Conservation (phyloP, 2,329 filamentous ascomycete species). For the Plenodomus tracheiphilus region DNA sequence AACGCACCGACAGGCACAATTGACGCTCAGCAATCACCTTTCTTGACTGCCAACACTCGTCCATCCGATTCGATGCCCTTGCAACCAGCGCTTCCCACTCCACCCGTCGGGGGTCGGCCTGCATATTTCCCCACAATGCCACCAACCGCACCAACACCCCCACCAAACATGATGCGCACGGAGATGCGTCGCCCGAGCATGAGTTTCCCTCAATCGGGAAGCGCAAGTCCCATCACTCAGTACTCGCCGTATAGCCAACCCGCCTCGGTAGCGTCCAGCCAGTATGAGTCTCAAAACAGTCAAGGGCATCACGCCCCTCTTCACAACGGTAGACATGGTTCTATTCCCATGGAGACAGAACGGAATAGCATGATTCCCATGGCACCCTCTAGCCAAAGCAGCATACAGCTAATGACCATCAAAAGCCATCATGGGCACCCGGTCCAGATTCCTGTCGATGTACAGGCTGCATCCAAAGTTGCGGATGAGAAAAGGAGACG, state of each 20-base stretch:
- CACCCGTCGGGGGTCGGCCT: constrained; percentile 44
- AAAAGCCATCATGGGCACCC: constrained; percentile 54
- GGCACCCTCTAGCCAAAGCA: constrained; percentile 51
- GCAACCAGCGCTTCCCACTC: constrained; percentile 54
- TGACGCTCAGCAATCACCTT: constrained; percentile 55
- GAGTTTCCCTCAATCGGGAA: constrained; percentile 48
- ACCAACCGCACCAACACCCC: constrained; percentile 39
- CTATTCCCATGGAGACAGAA: constrained; percentile 38
- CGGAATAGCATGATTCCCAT: constrained; percentile 49
- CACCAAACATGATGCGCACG: constrained; percentile 25
- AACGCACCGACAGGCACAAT: constrained; percentile 51
- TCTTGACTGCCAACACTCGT: constrained; percentile 48
- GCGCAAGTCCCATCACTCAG: constrained; percentile 52
- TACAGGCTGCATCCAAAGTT: constrained; percentile 78
- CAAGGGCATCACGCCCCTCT: constrained; percentile 25
- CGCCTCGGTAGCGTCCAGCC: constrained; percentile 38
- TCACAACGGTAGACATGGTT: constrained; percentile 39
- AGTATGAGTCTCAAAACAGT: constrained; percentile 40
- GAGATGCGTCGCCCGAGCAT: constrained; percentile 33
- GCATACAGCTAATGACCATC: constrained; percentile 58
- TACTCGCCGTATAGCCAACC: constrained; percentile 46
- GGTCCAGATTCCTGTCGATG: constrained; percentile 71
- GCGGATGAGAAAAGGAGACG: constrained; percentile 84
- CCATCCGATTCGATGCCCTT: constrained; percentile 49
- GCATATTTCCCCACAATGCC: constrained; percentile 37